Evolutionary conservation across 1,139 yeast genomes (phyloP), one percentile per base, ranked within the genome.

Genomic region (Casaregolazyma lundiana): DNA sequence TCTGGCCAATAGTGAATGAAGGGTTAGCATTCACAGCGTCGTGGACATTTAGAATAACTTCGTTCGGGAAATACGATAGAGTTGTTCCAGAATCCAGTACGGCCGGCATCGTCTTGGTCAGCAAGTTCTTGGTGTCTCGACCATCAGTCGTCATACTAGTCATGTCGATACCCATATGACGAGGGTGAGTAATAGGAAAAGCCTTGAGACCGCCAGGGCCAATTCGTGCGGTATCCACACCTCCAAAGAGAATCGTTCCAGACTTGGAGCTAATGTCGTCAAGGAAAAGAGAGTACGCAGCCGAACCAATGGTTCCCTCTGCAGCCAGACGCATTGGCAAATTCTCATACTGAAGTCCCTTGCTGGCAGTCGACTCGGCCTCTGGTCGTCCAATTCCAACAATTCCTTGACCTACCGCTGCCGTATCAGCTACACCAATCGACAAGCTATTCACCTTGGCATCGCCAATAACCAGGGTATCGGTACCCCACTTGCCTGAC

Each of bases 41-140:
- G 43, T 61, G 62, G 40, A 66, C 45, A 21, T 53, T 48, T 18
- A 52, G 56, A 11, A 77, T 63, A 20, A 75, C 56, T n/a, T 53
- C 59, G 1, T 56, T 43, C 17, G 87, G 84, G 1, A 80, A 61
- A 53, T 73, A 75, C 4, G 83, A 71, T 42, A 78, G 63, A 2
- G 89, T 78, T 6, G 89, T 76, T 39, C 92, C 92, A 2, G 87
- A 76, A 63, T 84, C 92, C 37, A 84, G 64, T 39, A 80, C 62
- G 2, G 81, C 84, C 1, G 77, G 67, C 38, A 52, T 43, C 57
- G 64, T 54, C 42, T 57, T 53, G 18, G 49, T 42, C 39, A 63
- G 43, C 17, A 67, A 61, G 34, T 64, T 63, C 30, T 67, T 62
- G 2, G 61, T 45, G 15, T 71, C 77, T 11, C 59, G 48, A 18